Base-by-base conservation (phyloP, 2,329 filamentous ascomycete genomes). In the Stagonosporopsis vannaccii region DNA sequence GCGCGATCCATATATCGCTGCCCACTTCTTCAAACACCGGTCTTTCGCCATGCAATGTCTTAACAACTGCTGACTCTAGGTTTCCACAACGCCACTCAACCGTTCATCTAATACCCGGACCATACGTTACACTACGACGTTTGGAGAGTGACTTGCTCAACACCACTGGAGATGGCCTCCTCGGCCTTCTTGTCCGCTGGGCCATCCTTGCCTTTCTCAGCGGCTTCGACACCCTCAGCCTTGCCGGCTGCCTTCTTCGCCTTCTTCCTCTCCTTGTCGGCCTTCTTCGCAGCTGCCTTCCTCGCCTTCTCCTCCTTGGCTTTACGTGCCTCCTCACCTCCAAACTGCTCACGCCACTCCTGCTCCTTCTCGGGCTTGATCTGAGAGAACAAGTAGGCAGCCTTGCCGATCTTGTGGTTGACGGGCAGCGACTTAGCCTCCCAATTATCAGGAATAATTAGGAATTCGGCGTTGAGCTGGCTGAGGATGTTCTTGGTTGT, bases 311-410 rank as follows among this genome's bases (percentile, higher is more conserved):
- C 87, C 68, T 90, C 89, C 69, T 88, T 88, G 36, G 87, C 81
- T 61, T 91, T 87, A 65, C 88, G 82, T 32, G 83, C 82, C 69
- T 88, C 85, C 19, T 83, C 85, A 6, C 88, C 88, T 46, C 88
- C 88, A 66, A 87, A 97, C 65, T 85, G 84, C 60, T 89, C 85
- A 56, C 89, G 87, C 92, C 92, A 97, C 74, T 94, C 90, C 47
- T 89, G 86, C 42, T 90, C 87, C 80, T 93, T 94, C 75, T 90
- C 88, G 9, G 88, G 82, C 62, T 92, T 90, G 70, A 97, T 97
- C 50, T 84, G 85, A n/a, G 85, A 85, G 78, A 97, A 97, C 28
- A 97, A 82, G 81, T 92, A 89, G 62, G 86, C 85, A 0, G 92
- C 87, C 71, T 89, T 89, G 65, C 91, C 91, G 61, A 97, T 89